Percentiles rank a stretch among this genome's conserved stretches.
Evolutionary conservation across 108 stramenopile genomes (phyloP).

Genomic region (Chaetoceros muelleri): DNA sequence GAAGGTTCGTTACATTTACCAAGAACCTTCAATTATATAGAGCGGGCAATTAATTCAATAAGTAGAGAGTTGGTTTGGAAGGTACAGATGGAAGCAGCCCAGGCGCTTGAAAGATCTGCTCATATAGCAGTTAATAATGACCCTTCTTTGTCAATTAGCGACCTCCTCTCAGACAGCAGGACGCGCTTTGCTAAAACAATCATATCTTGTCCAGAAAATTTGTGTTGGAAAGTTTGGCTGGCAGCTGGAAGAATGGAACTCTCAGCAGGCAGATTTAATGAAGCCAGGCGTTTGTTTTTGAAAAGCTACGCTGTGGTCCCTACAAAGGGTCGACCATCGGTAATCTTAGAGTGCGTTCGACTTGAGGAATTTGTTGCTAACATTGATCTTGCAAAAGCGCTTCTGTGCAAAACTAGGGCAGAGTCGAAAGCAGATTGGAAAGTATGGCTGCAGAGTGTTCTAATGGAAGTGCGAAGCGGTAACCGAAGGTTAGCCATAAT

Average conservation of each 20-base stretch:
- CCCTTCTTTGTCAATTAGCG: slow-evolving; percentile 13
- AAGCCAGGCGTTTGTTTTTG: slow-evolving; percentile 70
- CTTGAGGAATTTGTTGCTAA: slow-evolving; percentile 89
- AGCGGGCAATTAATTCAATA: slow-evolving; percentile 72
- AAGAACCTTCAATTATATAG: slow-evolving; percentile 58
- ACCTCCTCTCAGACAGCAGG: slow-evolving; percentile 27
- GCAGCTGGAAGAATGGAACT: slow-evolving; percentile 93
- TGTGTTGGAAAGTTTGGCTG: slow-evolving; percentile 94
- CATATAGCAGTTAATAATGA: slow-evolving; percentile 24
- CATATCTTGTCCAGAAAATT: slow-evolving; percentile 78
- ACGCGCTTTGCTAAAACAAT: slow-evolving; percentile 74
- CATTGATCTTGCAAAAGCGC: slow-evolving; percentile 63
- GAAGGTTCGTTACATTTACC: slow-evolving; percentile 39
- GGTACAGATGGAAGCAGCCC: slow-evolving; percentile 91
- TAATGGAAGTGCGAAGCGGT: slow-evolving; percentile 78
- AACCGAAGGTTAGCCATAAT: slow-evolving; percentile 41
- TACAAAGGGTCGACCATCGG: slow-evolving; percentile 79
- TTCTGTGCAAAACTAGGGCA: slow-evolving; percentile 72
- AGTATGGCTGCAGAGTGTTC: slow-evolving; percentile 87
- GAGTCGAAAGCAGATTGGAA: slow-evolving; percentile 90
- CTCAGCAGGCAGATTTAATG: slow-evolving; percentile 59
- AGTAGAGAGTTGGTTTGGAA: slow-evolving; percentile 94
- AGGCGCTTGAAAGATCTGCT: slow-evolving; percentile 86
- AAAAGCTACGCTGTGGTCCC: slow-evolving; percentile 85
- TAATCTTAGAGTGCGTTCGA: slow-evolving; percentile 84